Evolutionary conservation across 2,329 filamentous ascomycete species (phyloP), one percentile per base, ranked within the genome.

Genomic region (Mariannaea sp.): DNA sequence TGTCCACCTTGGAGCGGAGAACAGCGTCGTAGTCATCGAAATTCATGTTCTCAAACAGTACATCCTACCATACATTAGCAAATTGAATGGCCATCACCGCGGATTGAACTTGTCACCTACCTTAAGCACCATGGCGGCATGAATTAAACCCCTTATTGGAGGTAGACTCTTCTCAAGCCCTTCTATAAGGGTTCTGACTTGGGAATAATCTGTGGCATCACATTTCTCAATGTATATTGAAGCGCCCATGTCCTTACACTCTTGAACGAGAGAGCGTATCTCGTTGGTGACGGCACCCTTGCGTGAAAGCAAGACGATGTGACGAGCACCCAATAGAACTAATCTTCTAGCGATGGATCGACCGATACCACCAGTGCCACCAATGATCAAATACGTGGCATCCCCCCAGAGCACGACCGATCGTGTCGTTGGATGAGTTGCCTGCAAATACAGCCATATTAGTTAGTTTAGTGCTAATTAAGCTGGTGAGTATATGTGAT

Each of bases 31-130:
- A 84, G 22, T 82, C 73, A 1, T 73, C 66, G 56, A 73, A 74
- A 0, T 71, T 73, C 80, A 84, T 83, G 46, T 80, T 79, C 62
- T 81, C 78, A 41, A 77, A 80, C 0, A 81, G 68, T 3, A 78
- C 73, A 49, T 81, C 79, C 64, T 71, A 33, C 19, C n/a, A 41
- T 8, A 0, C n/a, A n/a, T n/a, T n/a, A n/a, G n/a, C n/a, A n/a
- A n/a, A n/a, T n/a, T n/a, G n/a, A n/a, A n/a, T n/a, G n/a, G 9
- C 26, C 56, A 45, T 55, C 46, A 16, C 1, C 10, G 9, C 10
- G 2, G 14, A 17, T 13, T 3, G 7, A 19, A 30, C 5, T 5
- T 3, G 10, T 41, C 19, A 55, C 49, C 62, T 68, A 68, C 65
- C 36, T 61, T 60, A 5, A 73, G 66, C 5, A 79, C 75, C 76